Evolutionary conservation across 371 early-diverging fungal species (phyloP).

Genomic region (Capniomyces stellatus): DNA sequence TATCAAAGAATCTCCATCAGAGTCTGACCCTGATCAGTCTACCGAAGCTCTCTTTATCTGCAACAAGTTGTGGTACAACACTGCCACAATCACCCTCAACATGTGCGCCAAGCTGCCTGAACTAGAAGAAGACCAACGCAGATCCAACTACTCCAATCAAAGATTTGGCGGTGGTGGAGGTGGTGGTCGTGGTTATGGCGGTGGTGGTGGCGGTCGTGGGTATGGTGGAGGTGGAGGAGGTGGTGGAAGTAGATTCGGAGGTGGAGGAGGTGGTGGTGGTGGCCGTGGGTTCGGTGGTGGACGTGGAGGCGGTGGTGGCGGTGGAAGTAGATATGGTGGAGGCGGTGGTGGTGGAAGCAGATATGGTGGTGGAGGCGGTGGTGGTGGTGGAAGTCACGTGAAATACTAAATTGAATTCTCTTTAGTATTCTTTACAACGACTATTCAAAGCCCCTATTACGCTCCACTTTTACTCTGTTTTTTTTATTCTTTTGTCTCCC

Average conservation of each 20-base stretch:
- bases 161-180: slow-evolving; percentile 21
- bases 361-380: not conserved
- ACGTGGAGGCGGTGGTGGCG: slow-evolving; percentile 11
- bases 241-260: slow-evolving; percentile 18
- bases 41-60: slow-evolving; percentile 25
- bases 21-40: not conserved
- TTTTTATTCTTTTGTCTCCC: too few species aligned
- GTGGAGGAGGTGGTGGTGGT: slow-evolving; percentile 15
- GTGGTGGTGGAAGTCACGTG: too few species aligned
- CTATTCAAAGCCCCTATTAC: too few species aligned
- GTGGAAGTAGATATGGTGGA: slow-evolving; percentile 1
- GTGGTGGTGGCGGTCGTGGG: slow-evolving; percentile 18
- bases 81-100: slow-evolving; percentile 35
- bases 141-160: slow-evolving; percentile 7
- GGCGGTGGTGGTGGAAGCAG: not conserved
- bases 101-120: slow-evolving; percentile 58
- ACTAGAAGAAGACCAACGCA: slow-evolving; percentile 32
- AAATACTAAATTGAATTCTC: too few species aligned
- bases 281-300: slow-evolving; percentile 20
- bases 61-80: slow-evolving; percentile 40
- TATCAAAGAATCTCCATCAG: not conserved
- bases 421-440: too few species aligned
- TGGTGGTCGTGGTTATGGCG: slow-evolving; percentile 15
- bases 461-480: too few species aligned
- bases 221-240: slow-evolving; percentile 19